Evolutionary conservation across 2,329 filamentous ascomycete species (phyloP).

Genomic region (Sclerotinia glacialis): DNA sequence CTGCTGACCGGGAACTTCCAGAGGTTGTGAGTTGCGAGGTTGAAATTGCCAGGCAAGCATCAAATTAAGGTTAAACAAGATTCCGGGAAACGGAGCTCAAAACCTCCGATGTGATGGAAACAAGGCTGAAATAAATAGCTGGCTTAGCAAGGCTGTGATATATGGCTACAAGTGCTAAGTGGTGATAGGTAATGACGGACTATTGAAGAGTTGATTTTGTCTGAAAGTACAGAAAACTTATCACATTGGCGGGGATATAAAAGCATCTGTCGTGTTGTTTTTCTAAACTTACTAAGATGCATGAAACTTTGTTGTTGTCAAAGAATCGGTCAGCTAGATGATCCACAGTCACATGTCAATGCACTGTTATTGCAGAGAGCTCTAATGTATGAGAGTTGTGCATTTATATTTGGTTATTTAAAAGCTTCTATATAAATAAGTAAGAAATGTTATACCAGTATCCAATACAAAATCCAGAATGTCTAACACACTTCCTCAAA

Average conservation of each 20-base stretch:
- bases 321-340: slow-evolving; percentile 15
- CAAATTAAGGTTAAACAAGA: slow-evolving; percentile 5
- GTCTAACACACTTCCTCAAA: too few species aligned
- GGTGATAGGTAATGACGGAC: neutral
- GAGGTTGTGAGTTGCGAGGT: neutral
- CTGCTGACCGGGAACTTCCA: slow-evolving; percentile 13
- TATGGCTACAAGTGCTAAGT: neutral
- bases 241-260: slow-evolving; percentile 2
- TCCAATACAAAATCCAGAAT: neutral
- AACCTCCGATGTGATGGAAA: slow-evolving; percentile 10
- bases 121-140: neutral
- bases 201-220: neutral
- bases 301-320: slow-evolving; percentile 12
- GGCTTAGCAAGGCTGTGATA: slow-evolving; percentile 3
- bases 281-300: neutral
- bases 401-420: neutral
- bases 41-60: slow-evolving; percentile 19
- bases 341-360: slow-evolving; percentile 20
- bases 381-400: neutral
- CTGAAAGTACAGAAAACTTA: neutral
- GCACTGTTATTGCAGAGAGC: neutral
- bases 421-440: neutral
- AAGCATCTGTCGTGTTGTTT: neutral
- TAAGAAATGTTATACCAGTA: neutral
- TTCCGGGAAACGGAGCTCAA: neutral